Evolutionary conservation across 495 filamentous ascomycete genomes (phyloP).

Genomic region (Penicillium malachiteum): DNA sequence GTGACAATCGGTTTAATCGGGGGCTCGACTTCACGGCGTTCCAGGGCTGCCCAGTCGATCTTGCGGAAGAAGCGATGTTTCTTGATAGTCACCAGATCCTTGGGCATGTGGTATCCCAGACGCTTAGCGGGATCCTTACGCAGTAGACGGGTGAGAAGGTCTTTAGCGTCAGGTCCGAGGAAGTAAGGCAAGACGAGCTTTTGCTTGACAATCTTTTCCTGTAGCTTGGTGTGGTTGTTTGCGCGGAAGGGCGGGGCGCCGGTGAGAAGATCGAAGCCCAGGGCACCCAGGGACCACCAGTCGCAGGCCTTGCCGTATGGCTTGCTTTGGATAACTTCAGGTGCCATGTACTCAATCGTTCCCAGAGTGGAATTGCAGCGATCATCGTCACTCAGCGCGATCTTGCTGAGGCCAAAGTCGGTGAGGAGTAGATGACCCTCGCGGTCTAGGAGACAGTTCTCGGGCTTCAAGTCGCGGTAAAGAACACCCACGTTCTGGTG

Average conservation of each 20-base stretch:
- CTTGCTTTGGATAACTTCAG: slow-evolving; percentile 82
- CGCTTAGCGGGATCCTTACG: slow-evolving; percentile 89
- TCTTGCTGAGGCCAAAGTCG: slow-evolving; percentile 96
- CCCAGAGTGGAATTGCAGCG: slow-evolving; percentile 81
- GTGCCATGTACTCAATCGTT: slow-evolving; percentile 98
- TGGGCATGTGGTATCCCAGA: slow-evolving; percentile 81
- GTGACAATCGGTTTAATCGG: slow-evolving; percentile 92
- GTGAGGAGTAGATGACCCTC: slow-evolving; percentile 92
- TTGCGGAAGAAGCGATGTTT: slow-evolving; percentile 94
- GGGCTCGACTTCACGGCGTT: slow-evolving; percentile 71
- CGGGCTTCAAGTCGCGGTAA: slow-evolving; percentile 95
- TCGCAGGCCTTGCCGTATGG: slow-evolving; percentile 89
- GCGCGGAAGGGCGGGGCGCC: slow-evolving; percentile 87
- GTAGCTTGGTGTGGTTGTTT: slow-evolving; percentile 86
- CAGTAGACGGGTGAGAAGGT: slow-evolving; percentile 82
- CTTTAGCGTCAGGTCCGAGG: slow-evolving; percentile 85
- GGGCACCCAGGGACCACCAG: slow-evolving; percentile 96
- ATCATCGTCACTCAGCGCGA: slow-evolving; percentile 76
- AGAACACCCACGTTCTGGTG: slow-evolving; percentile 90
- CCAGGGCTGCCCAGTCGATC: slow-evolving; percentile 87
- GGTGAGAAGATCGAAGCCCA: slow-evolving; percentile 89
- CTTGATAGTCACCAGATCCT: slow-evolving; percentile 83
- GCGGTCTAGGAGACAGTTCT: slow-evolving; percentile 92
- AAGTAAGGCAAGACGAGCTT: slow-evolving; percentile 87
- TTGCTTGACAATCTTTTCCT: slow-evolving; percentile 88